Percentiles rank a stretch among this genome's conserved stretches.
Evolutionary conservation across 2,329 filamentous ascomycete genomes (phyloP).

Genomic region (Knufia petricola): DNA sequence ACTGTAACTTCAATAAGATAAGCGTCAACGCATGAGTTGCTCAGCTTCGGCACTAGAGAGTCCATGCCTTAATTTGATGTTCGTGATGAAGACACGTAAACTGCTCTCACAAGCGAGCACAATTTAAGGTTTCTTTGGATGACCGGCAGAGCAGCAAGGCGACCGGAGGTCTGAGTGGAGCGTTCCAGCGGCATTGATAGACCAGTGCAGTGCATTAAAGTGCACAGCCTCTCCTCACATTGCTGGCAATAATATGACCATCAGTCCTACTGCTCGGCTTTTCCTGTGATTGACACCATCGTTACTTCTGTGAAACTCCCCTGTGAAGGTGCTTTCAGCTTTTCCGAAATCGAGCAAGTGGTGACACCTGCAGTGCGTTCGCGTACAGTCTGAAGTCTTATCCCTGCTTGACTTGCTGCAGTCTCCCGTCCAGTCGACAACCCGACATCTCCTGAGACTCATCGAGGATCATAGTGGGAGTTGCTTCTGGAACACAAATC

Average conservation of each 20-base stretch:
- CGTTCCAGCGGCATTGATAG: too few relatives aligned
- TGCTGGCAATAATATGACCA: background rate
- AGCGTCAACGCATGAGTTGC: too few relatives aligned
- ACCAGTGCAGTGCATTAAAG: too few relatives aligned
- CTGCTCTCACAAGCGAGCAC: too few relatives aligned
- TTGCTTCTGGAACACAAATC: background rate
- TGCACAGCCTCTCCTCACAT: background rate
- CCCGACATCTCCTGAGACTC: background rate
- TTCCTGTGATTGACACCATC: background rate
- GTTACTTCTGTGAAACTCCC: background rate
- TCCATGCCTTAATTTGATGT: too few relatives aligned
- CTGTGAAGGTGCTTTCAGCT: background rate
- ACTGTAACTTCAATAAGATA: too few relatives aligned
- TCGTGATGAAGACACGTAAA: too few relatives aligned
- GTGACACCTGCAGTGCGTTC: background rate
- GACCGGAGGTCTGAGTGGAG: too few relatives aligned
- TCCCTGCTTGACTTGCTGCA: slow-evolving; percentile 4
- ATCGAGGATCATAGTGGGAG: background rate
- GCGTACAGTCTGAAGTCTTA: background rate
- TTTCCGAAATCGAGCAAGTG: background rate
- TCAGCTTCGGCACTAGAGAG: too few relatives aligned
- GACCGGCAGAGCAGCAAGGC: too few relatives aligned
- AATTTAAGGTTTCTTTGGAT: too few relatives aligned
- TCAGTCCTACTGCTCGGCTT: background rate
- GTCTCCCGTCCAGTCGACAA: background rate